A percentile compares a stretch with the other conserved stretches of the same genome.
These are phyloP conservation scores for Coemansia sp. DNA, from an alignment of 192 early-diverging fungal genomes.

Conservation along the genomic window DNA sequence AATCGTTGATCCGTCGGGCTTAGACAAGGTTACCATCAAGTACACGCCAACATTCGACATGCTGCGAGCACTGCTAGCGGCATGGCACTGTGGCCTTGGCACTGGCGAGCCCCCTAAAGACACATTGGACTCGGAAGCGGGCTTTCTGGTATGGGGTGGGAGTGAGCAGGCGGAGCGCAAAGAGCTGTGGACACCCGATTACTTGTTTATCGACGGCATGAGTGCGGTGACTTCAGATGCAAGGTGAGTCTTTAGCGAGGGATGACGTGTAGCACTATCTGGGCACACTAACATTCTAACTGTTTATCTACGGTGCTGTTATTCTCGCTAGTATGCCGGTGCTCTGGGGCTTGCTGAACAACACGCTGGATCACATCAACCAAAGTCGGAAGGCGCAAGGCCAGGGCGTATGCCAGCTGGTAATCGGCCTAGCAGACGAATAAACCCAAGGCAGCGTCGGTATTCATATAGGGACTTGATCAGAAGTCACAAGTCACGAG, in stretches of 20 bases:
- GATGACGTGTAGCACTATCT: background rate
- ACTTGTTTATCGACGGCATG: slow-evolving; percentile 41
- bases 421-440: slow-evolving; percentile 16
- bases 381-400: slow-evolving; percentile 8
- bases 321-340: slow-evolving; percentile 23
- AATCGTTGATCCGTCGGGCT: background rate
- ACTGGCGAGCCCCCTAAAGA: background rate
- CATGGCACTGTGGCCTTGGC: slow-evolving; percentile 27
- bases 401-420: slow-evolving; percentile 12
- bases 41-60: slow-evolving; percentile 24
- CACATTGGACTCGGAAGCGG: slow-evolving; percentile 14
- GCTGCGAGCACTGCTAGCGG: slow-evolving; percentile 40
- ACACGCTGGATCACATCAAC: slow-evolving; percentile 36
- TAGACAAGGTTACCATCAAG: slow-evolving; percentile 27
- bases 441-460: background rate
- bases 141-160: slow-evolving; percentile 36
- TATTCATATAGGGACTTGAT: background rate
- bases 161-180: background rate
- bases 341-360: slow-evolving; percentile 42
- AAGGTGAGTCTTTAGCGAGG: slow-evolving; percentile 16
- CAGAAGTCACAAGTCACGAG: background rate
- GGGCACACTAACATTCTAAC: background rate
- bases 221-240: slow-evolving; percentile 21
- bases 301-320: background rate
- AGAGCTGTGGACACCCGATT: slow-evolving; percentile 24